Base-by-base conservation (phyloP, 176 grass and related monocot genomes). In the Lolium perenne region DNA sequence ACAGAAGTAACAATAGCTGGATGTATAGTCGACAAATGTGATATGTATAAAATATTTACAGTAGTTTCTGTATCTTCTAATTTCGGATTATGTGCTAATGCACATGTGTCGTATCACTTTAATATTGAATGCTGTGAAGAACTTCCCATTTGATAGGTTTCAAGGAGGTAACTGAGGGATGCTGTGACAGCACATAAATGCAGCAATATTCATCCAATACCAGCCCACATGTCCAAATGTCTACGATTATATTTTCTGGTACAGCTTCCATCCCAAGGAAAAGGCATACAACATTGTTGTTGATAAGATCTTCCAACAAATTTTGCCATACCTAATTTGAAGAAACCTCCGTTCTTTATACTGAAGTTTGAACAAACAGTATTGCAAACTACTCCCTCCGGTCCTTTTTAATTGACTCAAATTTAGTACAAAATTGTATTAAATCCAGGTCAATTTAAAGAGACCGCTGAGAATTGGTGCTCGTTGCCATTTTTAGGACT, bases 221-320 rank as follows among this genome's bases (percentile, higher is more conserved):
- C 89, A 80, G 5, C 74, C 32, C 15, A 51, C 54, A 17, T 94
- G 92, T 18, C 79, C 86, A 48, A 88, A 91, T 59, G 74, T 1
- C 4, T 50, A 59, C 4, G 89, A 88, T 43, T 93, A 90, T 58
- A 65, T 93, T 25, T 94, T 94, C 20, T 91, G 89, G 92, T 86
- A 94, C 5, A 18, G 88, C 61, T 94, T 83, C 53, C 92, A 91
- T 65, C 83, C 80, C 62, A 81, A 75, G 0, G 75, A 91, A 67
- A 91, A 87, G 18, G 86, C 83, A 0, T 94, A 93, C 48, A 18
- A 77, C 7, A 83, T 91, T 60, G 51, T 93, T 25, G 46, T 91
- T 4, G 88, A 93, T 32, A 80, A 80, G 41, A 70, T 87, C 23
- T 9, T 91, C 29, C 25, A 80, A 1, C 7, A 91, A 68, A 64